Evolutionary conservation across 2,329 filamentous ascomycete genomes (phyloP).

Genomic region (Trichoderma semiorbis): DNA sequence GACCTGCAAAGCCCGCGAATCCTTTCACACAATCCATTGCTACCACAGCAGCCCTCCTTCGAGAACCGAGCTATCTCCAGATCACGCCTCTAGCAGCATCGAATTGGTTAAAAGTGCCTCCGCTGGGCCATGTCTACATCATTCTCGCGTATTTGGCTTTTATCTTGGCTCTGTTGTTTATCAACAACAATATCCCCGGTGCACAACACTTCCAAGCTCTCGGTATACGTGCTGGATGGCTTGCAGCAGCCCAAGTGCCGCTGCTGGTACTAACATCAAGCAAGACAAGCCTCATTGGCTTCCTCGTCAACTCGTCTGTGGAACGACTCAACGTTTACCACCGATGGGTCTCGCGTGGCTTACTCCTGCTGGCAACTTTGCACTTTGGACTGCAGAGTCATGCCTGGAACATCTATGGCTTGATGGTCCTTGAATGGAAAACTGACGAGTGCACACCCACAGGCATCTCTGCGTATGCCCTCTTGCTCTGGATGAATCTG

Average conservation of each 20-base stretch:
- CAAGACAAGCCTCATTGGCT: not conserved
- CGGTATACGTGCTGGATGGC: slow-evolving; percentile 5
- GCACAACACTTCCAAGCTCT: slow-evolving; percentile 2
- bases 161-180: not conserved
- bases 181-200: not conserved
- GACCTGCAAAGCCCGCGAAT: not conserved
- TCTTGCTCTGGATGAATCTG: slow-evolving; percentile 6
- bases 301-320: not conserved
- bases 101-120: not conserved
- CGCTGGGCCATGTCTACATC: not conserved
- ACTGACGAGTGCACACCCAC: not conserved
- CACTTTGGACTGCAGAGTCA: not conserved
- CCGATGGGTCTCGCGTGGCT: slow-evolving; percentile 1
- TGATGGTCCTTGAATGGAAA: not conserved
- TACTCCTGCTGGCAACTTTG: not conserved
- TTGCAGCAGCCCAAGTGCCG: not conserved
- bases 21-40: not conserved
- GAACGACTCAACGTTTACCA: slow-evolving; percentile 2
- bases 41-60: not conserved
- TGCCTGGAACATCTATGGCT: not conserved
- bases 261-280: not conserved
- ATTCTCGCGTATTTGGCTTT: not conserved
- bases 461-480: not conserved
- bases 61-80: not conserved
- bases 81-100: not conserved